Percentiles rank a stretch among this genome's conserved stretches.
These are phyloP conservation scores for Boehmeria nivea DNA, from an alignment of 306 rosid genomes.

Conservation along the genomic window DNA sequence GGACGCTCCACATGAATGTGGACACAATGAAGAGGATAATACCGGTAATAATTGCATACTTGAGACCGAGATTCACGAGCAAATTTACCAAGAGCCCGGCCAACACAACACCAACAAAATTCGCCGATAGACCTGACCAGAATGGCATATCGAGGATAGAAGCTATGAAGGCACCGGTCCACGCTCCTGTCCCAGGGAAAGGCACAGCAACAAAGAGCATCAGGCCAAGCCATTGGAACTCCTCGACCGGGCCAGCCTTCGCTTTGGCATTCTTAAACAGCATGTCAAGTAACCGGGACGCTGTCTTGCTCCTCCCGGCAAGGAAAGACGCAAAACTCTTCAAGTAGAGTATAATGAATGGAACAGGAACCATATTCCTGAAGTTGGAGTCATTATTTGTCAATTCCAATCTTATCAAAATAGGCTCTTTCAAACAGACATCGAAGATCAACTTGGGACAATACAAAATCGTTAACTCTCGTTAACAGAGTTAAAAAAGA, in stretches of 20 bases:
- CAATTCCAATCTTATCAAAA: slow-evolving; percentile 6
- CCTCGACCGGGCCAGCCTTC: slow-evolving; percentile 90
- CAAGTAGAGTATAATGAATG: slow-evolving; percentile 74
- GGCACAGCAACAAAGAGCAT: slow-evolving; percentile 97
- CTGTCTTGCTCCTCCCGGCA: slow-evolving; percentile 56
- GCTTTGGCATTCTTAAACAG: slow-evolving; percentile 69
- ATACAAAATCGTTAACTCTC: no score
- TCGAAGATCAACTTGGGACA: slow-evolving; percentile 2
- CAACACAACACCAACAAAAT: slow-evolving; percentile 72
- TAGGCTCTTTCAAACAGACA: slow-evolving; percentile 4
- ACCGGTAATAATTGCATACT: slow-evolving; percentile 68
- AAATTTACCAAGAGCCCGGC: slow-evolving; percentile 87
- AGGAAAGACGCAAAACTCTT: slow-evolving; percentile 64
- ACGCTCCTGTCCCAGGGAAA: slow-evolving; percentile 96
- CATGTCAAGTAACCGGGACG: slow-evolving; percentile 52
- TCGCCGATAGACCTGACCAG: slow-evolving; percentile 78
- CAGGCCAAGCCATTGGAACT: slow-evolving; percentile 96
- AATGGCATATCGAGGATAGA: slow-evolving; percentile 92
- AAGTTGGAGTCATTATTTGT: slow-evolving; percentile 24
- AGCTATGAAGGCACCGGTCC: slow-evolving; percentile 88
- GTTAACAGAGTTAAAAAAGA: neutral
- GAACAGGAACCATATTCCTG: slow-evolving; percentile 96
- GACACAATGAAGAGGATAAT: slow-evolving; percentile 72
- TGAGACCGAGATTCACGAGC: slow-evolving; percentile 86
- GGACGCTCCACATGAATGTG: slow-evolving; percentile 88